Evolutionary conservation across 495 filamentous ascomycete species (phyloP), one percentile per base, ranked within the genome.

Genomic region (Niebla homalea): DNA sequence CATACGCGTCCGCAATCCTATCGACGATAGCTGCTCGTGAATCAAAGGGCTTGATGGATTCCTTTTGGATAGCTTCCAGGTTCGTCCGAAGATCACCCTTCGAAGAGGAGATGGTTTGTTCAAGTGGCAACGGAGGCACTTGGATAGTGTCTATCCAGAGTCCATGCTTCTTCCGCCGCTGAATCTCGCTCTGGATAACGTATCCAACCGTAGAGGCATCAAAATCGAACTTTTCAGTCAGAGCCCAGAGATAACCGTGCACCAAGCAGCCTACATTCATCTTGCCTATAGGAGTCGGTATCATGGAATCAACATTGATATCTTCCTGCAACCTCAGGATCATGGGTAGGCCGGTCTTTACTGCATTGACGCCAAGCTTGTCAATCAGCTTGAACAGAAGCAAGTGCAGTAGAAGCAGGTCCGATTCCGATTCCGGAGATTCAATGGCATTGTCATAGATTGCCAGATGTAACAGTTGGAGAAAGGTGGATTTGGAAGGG

Each of bases 321-420:
- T 93, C 87, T 54, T 89, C 86, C 60, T 94, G 89, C 16, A 96
- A 74, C 43, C 82, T 76, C 60, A 89, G 74, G 15, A 94, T 77
- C 89, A 96, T 92, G 23, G 89, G 86, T 44, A 94, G 64, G 1
- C 87, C 86, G 56, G 75, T 80, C 48, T 79, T 71, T n/a, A 73
- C 77, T 15, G 85, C 83, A 61, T 94, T 93, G 32, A 94, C 77
- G n/a, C 89, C 87, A 3, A 94, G 73, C 45, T 81, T 81, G 42
- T 79, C 75, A 29, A 87, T 77, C 3, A 94, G 71, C 48, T 73
- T 83, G 3, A 75, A 64, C 36, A 94, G 70, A 16, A 96, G 67
- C 10, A 89, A 69, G 55, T 94, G 85, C 15, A 89, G 70, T 12
- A 92, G 64, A 37, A 85, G 67, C 15, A 92, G 70, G 50, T 94